Evolutionary conservation across 768 basidiomycete species (phyloP), one percentile per base, ranked within the genome.

Genomic region (Favolaschia claudopus): DNA sequence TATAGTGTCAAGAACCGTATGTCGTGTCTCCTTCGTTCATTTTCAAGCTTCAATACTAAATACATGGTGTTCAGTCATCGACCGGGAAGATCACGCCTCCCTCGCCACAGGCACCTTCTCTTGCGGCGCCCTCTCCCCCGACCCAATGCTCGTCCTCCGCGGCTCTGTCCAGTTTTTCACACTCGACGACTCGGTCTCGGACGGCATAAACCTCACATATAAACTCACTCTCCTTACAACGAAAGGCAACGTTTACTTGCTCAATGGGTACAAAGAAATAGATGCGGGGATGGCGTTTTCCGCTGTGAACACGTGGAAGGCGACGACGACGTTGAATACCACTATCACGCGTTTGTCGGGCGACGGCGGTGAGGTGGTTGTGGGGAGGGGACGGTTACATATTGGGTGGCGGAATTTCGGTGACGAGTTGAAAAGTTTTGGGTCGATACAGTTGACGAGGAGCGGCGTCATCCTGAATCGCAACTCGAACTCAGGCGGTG

Each of bases 21-120:
- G 55, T 57, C 20, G 17, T 49, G 5, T 17, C 36, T 1, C 1
- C 28, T 37, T 13, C 17, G 9, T n/a, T n/a, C n/a, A 37, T 28
- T 1, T 27, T n/a, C n/a, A n/a, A 15, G 13, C 27, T 5, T 12
- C 40, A 25, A 15, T 12, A 33, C 52, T 17, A 49, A 28, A 51
- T 19, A 51, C 43, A 7, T 10, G 1, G 6, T 4, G 5, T 29
- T 29, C 32, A 64, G 63, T 61, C 10, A 48, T 62, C 36, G 45
- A 61, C 9, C 44, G 50, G 20, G 22, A 37, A 29, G 56, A 62
- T 31, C 29, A 60, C 44, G 34, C 57, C 29, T 53, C 57, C 34
- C 22, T 63, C n/a, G 55, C 54, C 13, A 63, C 62, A 12, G 64
- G 64, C 8, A 56, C 62, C 22, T 59, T 66, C 38, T 55, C 62